phyloP scores from a whole-genome alignment of 306 rosid genomes.

The Mucuna pruriens region DNA sequence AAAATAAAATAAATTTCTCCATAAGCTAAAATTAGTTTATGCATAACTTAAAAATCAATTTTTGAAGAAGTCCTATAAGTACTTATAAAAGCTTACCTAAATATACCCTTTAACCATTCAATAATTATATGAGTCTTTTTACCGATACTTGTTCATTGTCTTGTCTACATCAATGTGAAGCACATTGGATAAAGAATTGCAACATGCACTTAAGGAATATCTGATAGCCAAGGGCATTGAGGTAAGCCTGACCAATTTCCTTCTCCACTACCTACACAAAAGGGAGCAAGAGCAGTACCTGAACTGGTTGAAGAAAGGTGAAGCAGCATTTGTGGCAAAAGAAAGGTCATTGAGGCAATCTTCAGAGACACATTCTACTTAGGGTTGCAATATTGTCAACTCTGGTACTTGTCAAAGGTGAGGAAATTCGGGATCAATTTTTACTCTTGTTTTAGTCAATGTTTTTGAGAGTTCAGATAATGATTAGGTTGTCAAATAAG shows the following conservation, averaged over 20 bases:
- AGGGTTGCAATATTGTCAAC: background rate
- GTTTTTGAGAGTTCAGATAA: background rate
- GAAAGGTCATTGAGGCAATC: conserved; percentile 35
- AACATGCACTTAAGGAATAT: conserved; percentile 60
- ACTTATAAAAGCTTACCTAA: no score
- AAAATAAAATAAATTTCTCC: no score
- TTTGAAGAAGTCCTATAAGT: no score
- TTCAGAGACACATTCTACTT: conserved; percentile 16
- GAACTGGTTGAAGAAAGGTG: conserved; percentile 72
- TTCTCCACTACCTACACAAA: conserved; percentile 63
- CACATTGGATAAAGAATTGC: conserved; percentile 52
- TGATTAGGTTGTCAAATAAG: conserved; percentile 6
- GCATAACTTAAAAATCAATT: no score
- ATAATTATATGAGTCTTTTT: background rate
- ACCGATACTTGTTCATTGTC: conserved; percentile 14
- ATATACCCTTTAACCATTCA: no score
- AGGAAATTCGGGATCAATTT: conserved; percentile 7
- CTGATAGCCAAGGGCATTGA: conserved; percentile 69
- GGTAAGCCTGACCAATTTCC: conserved; percentile 63
- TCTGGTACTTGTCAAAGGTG: background rate
- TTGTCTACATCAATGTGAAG: conserved; percentile 47
- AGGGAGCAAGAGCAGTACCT: conserved; percentile 76
- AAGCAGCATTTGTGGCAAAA: conserved; percentile 52
- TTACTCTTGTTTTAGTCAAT: background rate
- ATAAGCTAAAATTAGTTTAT: no score